Conservation (phyloP, 768 basidiomycete species). For the Suillus discolor region DNA sequence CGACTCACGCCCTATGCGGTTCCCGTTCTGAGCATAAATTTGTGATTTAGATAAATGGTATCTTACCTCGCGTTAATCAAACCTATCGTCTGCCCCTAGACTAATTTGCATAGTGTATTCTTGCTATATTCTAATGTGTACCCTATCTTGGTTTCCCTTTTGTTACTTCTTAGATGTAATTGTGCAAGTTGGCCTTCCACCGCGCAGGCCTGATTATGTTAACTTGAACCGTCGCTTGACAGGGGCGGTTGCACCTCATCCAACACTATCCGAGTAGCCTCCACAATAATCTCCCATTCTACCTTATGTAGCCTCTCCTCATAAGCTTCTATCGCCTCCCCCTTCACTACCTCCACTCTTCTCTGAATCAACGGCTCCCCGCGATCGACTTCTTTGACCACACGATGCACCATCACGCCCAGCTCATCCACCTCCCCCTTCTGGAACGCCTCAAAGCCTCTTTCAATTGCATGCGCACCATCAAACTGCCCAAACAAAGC, state of each 20-base stretch:
- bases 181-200: neutral
- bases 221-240: slow-evolving; percentile 13
- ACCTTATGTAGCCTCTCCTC: slow-evolving; percentile 77
- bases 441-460: slow-evolving; percentile 89
- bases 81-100: slow-evolving; percentile 19
- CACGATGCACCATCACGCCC: slow-evolving; percentile 93
- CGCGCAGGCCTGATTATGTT: neutral
- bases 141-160: neutral
- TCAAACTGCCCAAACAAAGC: slow-evolving; percentile 97
- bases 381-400: slow-evolving; percentile 90
- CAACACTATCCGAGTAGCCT: slow-evolving; percentile 75
- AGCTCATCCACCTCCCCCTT: slow-evolving; percentile 75
- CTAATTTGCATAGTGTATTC: neutral
- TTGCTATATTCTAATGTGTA: neutral
- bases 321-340: slow-evolving; percentile 71
- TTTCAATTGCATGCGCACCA: slow-evolving; percentile 87
- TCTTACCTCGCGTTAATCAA: slow-evolving; percentile 10
- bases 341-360: slow-evolving; percentile 72
- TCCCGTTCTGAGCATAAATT: slow-evolving; percentile 27
- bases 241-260: slow-evolving; percentile 45
- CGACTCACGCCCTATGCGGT: slow-evolving; percentile 22
- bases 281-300: slow-evolving; percentile 92
- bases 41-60: slow-evolving; percentile 1
- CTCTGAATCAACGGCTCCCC: slow-evolving; percentile 86
- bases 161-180: neutral